phyloP scores from a whole-genome alignment of 2,329 filamentous ascomycete species.

The Aspergillus versicolor region DNA sequence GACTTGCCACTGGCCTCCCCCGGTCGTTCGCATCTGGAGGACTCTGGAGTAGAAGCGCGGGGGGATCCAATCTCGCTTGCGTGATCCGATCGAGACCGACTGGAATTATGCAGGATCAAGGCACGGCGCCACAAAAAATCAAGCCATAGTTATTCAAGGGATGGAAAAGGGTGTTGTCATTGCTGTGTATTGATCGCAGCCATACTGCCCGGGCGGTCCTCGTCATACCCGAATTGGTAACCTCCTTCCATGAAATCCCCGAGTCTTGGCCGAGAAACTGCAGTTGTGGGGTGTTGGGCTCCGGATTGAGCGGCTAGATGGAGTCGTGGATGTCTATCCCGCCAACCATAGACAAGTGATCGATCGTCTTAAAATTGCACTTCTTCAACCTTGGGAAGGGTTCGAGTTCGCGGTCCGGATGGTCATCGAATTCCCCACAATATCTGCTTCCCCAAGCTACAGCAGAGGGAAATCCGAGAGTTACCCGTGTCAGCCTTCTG shows the following conservation, averaged over 20 bases:
- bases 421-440: background rate
- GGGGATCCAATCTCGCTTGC: background rate
- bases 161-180: background rate
- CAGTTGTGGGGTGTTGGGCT: slow-evolving; percentile 8
- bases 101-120: background rate
- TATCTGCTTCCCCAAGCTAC: background rate
- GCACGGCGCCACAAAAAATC: background rate
- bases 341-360: slow-evolving; percentile 3
- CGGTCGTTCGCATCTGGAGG: background rate
- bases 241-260: slow-evolving; percentile 1
- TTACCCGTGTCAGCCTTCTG: background rate
- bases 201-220: background rate
- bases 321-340: background rate
- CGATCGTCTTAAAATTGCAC: background rate
- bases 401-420: background rate
- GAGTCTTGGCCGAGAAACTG: slow-evolving; percentile 16
- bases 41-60: slow-evolving; percentile 5
- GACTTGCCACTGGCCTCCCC: background rate
- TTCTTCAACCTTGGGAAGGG: background rate
- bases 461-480: slow-evolving; percentile 1
- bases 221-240: background rate
- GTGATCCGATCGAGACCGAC: background rate
- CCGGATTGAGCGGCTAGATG: background rate
- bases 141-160: background rate
- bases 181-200: background rate